Percentiles rank a stretch among this genome's conserved stretches.
Evolutionary conservation across 2,329 filamentous ascomycete genomes (phyloP).

Genomic region (Alternaria sp.): DNA sequence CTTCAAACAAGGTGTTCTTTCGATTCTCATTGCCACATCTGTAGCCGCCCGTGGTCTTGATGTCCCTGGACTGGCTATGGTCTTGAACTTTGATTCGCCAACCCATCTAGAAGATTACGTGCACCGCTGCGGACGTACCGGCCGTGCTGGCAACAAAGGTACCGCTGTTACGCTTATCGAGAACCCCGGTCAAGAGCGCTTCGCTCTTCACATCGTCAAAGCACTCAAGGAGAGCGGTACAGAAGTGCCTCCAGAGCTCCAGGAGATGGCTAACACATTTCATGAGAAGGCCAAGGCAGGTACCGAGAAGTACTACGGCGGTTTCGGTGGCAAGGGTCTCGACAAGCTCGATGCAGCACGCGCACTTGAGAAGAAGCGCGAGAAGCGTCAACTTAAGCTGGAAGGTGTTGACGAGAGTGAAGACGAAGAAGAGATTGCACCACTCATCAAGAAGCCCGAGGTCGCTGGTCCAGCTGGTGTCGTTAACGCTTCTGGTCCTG

Average conservation of each 20-base stretch:
- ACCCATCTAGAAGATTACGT: constrained; percentile 98
- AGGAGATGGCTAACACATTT: constrained; percentile 70
- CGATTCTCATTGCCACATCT: constrained; percentile 91
- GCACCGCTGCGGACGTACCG: constrained; percentile 90
- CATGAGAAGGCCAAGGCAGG: constrained; percentile 90
- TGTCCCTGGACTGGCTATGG: constrained; percentile 93
- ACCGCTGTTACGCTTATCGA: constrained; percentile 95
- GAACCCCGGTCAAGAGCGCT: constrained; percentile 89
- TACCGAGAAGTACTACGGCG: constrained; percentile 82
- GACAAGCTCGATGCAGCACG: constrained; percentile 91
- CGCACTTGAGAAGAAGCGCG: constrained; percentile 82
- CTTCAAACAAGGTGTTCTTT: constrained; percentile 73
- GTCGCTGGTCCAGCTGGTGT: constrained; percentile 39
- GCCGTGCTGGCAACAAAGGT: constrained; percentile 90
- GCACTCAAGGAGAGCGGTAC: constrained; percentile 92
- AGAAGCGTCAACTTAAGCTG: constrained; percentile 77
- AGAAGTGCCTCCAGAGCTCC: constrained; percentile 73
- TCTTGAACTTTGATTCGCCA: constrained; percentile 93
- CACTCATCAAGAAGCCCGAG: constrained; percentile 64
- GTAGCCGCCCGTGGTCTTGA: constrained; percentile 94
- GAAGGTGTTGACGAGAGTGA: constrained; percentile 88
- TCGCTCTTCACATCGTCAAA: constrained; percentile 85
- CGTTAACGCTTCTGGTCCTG: constrained; percentile 36
- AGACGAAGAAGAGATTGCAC: constrained; percentile 72
- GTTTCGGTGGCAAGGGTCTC: constrained; percentile 93